These are phyloP conservation scores for Pseudogymnoascus sp. DNA, from an alignment of 2,329 filamentous ascomycete species.

Conservation along the genomic window DNA sequence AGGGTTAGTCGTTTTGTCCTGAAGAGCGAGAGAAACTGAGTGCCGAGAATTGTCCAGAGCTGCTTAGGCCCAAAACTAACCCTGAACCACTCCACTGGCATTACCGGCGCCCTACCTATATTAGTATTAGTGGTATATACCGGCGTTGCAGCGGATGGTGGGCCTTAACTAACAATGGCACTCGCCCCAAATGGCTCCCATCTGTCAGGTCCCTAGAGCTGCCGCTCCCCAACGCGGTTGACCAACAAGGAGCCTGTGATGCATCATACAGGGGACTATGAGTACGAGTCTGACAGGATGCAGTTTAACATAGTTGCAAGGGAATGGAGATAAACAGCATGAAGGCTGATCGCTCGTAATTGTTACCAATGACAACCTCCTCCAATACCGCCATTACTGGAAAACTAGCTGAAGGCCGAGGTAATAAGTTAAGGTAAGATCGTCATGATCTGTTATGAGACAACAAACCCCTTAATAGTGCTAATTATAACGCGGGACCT, in stretches of 20 bases:
- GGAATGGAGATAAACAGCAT: background rate
- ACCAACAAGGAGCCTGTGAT: background rate
- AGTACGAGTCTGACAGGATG: background rate
- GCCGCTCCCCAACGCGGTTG: background rate
- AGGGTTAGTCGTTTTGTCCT: background rate
- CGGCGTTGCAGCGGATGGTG: background rate
- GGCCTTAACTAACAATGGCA: background rate
- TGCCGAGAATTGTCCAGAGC: background rate
- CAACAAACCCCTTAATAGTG: background rate
- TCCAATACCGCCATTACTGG: background rate
- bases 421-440: background rate
- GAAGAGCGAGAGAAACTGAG: background rate
- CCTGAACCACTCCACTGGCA: background rate
- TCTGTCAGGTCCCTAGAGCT: background rate
- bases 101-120: conserved; percentile 4
- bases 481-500: background rate
- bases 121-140: background rate
- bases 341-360: background rate
- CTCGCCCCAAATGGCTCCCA: background rate
- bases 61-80: background rate
- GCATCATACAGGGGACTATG: background rate
- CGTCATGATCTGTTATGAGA: background rate
- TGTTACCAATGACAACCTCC: background rate
- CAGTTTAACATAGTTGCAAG: background rate
- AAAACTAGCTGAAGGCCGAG: background rate